These are phyloP conservation scores for Globisporangium mamillatum DNA, from an alignment of 352 stramenopile species.

Conservation along the genomic window DNA sequence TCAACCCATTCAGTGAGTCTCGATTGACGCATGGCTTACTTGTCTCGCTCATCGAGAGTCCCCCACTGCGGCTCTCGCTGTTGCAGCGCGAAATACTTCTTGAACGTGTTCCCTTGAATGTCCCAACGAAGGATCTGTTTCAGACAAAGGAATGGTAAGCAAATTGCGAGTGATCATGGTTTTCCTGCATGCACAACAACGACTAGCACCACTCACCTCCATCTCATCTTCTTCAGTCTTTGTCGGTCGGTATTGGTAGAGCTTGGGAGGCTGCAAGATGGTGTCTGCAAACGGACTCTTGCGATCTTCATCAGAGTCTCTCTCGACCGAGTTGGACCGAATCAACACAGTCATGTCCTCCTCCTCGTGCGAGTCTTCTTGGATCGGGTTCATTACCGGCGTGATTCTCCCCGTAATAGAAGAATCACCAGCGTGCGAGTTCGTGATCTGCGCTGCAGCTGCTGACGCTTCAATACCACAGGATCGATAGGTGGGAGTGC, in stretches of 20 bases:
- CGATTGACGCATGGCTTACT: conserved; percentile 28
- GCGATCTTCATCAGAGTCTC: conserved; percentile 41
- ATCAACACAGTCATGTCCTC: conserved; percentile 61
- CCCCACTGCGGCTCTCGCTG: conserved; percentile 60
- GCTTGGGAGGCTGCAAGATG: conserved; percentile 31
- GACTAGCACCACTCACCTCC: conserved; percentile 37
- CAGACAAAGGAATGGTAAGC: conserved; percentile 8
- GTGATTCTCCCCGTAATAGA: conserved; percentile 8
- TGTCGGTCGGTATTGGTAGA: conserved; percentile 56
- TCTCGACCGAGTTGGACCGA: conserved; percentile 36
- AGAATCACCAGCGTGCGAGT: neutral
- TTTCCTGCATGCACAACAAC: neutral
- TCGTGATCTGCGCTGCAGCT: conserved; percentile 8
- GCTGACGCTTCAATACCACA: conserved; percentile 11
- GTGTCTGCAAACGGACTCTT: conserved; percentile 30
- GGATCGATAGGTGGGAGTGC: conserved; percentile 5
- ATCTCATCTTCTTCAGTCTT: conserved; percentile 73
- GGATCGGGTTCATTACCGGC: conserved; percentile 9
- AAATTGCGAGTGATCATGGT: neutral
- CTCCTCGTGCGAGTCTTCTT: conserved; percentile 23
- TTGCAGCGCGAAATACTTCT: conserved; percentile 53
- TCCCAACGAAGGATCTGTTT: conserved; percentile 62
- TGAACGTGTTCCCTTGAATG: conserved; percentile 63
- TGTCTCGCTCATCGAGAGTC: conserved; percentile 47
- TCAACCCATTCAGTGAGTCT: neutral